phyloP scores from a whole-genome alignment of 805 yeast genomes.

The Wickerhamomyces xylosicus region DNA sequence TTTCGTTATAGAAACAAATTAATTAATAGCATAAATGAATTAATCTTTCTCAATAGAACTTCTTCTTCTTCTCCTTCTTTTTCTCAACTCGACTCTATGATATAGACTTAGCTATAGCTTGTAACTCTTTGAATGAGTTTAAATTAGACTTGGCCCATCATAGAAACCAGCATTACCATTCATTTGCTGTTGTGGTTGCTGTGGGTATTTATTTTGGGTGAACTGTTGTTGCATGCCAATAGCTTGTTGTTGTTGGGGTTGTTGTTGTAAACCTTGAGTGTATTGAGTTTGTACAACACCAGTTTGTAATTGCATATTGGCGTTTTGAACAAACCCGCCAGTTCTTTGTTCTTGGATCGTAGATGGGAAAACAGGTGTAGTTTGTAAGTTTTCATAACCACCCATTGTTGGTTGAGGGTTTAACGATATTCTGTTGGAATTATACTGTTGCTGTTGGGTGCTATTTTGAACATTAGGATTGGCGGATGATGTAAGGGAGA shows the following conservation, averaged over 20 bases:
- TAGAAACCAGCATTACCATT: no score
- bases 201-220: slow-evolving; percentile 4
- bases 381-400: slow-evolving; percentile 57
- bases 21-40: no score
- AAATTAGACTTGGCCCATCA: no score
- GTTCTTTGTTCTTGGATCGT: slow-evolving; percentile 34
- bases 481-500: slow-evolving; percentile 20
- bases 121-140: no score
- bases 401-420: slow-evolving; percentile 56
- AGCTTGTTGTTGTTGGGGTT: slow-evolving; percentile 10
- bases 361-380: slow-evolving; percentile 61
- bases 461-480: slow-evolving; percentile 10
- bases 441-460: slow-evolving; percentile 9
- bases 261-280: slow-evolving; percentile 5
- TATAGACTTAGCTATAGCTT: no score
- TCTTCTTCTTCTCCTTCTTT: no score
- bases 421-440: slow-evolving; percentile 21
- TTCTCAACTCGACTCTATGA: no score
- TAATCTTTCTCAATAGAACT: no score
- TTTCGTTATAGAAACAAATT: no score
- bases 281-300: slow-evolving; percentile 9
- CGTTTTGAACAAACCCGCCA: slow-evolving; percentile 28
- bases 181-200: slow-evolving; percentile 2
- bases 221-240: slow-evolving; percentile 9
- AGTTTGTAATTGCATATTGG: slow-evolving; percentile 24